Base-by-base conservation (phyloP, 805 yeast genomes). In the Wickerhamiella nectarea region DNA sequence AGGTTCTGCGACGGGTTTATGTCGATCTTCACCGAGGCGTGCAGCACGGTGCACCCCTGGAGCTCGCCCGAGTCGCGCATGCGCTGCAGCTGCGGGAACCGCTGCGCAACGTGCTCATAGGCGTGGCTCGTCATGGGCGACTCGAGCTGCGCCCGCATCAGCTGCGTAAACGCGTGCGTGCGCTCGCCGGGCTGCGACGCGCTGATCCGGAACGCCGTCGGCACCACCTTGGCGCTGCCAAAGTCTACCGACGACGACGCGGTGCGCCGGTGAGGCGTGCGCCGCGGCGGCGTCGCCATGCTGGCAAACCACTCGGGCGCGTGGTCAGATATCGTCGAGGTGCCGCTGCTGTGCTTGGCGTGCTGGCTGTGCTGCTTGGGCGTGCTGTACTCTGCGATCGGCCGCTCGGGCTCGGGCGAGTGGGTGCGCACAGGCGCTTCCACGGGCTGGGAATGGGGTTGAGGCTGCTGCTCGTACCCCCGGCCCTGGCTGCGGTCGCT, bases 131-230 rank as follows among this genome's bases (percentile, higher is more conserved):
- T 48, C 31, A 53, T 38, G 6, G 65, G 64, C 9, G 64, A 55
- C 43, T 60, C 63, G 40, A 57, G 55, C 45, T 58, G 57, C 9
- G 64, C 59, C 4, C 64, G 55, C 38, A 60, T 52, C 31, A 62
- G 50, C 22, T 59, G 57, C 10, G 62, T 53, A 52, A 53, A 56
- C 25, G 56, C 48, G 42, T 54, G 53, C 28, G 41, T 28, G 15
- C 18, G 20, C 31, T 28, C 29, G 8, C 34, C 31, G 6, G 36
- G 15, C 9, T 18, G 22, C 15, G 34, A 22, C 34, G 33, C 34
- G 4, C 35, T 34, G 38, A 31, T 37, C 15, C 50, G 22, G 52
- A 54, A 52, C 19, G 55, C 57, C 46, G 55, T 50, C 39, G 61
- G 58, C 50, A 58, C 41, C 44, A 53, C 53, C 20, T 41, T 40